Percentiles rank a stretch among this genome's conserved stretches.
These are phyloP conservation scores for Cladosporium sp. DNA, from an alignment of 2,329 filamentous ascomycete genomes.

Conservation along the genomic window DNA sequence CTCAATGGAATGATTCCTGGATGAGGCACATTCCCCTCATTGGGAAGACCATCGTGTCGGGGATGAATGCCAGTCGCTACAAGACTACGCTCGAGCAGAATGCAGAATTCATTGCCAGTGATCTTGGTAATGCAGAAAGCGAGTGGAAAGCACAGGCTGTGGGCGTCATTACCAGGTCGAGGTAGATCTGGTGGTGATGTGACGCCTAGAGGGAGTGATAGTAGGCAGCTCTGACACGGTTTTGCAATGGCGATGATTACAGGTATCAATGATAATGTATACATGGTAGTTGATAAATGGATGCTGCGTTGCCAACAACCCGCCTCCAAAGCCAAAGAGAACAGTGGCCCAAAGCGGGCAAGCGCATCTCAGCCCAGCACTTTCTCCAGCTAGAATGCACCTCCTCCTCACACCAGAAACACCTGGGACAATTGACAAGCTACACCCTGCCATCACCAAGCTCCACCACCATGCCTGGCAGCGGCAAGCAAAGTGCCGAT, in stretches of 20 bases:
- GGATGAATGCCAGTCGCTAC: constrained; percentile 37
- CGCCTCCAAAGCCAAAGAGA: background rate
- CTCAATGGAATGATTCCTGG: constrained; percentile 39
- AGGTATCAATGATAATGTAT: background rate
- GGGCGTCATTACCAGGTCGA: constrained; percentile 32
- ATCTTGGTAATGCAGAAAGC: constrained; percentile 37
- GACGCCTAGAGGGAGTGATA: background rate
- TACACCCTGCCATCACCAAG: too few species aligned
- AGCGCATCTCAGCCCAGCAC: constrained; percentile 6
- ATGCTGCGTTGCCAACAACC: background rate
- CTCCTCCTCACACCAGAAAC: constrained; percentile 6
- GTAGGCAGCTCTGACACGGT: background rate
- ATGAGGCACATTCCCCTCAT: constrained; percentile 37
- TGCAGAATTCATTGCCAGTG: constrained; percentile 46
- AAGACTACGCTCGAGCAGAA: constrained; percentile 43
- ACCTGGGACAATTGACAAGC: constrained; percentile 9
- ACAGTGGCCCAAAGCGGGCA: background rate
- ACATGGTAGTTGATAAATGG: background rate
- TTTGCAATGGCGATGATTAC: background rate
- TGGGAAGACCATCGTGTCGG: constrained; percentile 33
- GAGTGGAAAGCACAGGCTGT: constrained; percentile 40
- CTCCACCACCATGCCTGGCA: constrained; percentile 29
- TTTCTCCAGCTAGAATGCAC: constrained; percentile 5
- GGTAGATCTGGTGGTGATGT: background rate
- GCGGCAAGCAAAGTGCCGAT: constrained; percentile 33